Base-by-base conservation (phyloP, 768 basidiomycete genomes). In the Tulasnella sp. region DNA sequence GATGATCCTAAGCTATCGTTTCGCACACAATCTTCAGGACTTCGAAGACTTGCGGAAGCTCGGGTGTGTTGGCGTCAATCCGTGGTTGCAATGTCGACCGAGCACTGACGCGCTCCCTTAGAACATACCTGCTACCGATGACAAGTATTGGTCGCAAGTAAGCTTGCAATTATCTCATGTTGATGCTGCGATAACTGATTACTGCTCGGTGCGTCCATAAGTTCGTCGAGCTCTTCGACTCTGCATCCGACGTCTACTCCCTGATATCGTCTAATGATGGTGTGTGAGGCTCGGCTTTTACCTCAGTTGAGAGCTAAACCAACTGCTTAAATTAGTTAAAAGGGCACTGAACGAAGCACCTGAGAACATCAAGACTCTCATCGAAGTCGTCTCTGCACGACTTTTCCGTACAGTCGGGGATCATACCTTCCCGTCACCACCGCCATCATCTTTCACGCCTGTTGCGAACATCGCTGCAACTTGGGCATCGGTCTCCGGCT, bases 1-100 rank as follows among this genome's bases (percentile, higher is more conserved):
- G 94, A 96, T 78, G 91, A 94, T 78, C 89, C 92, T 63, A 95
- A 95, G 80, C 87, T 97, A 19, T 88, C 89, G 12, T 97, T 97
- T 79, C 88, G 92, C 44, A 91, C 88, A 75, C 90, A 90, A 73
- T 87, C 91, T 0, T 84, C 85, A 52, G 94, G 94, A 19, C 88
- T 97, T 67, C 83, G 87, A 65, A 90, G 92, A 78, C 80, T 97
- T 52, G 85, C 87, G 64, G 84, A 87, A 16, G 85, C 84, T 37
- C 86, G 93, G 76, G 94, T 94, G 80, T 75, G 92, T 75, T 5
- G n/a, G 14, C 19, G 47, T 3, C 81, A 62, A 29, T 36, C 65
- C 64, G 44, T 75, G 69, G 59, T 37, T 34, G 37, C 64, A 39
- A 36, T 52, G 29, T 26, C 16, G 37, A 44, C 35, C 41, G 69